A percentile compares a stretch with the other conserved stretches of the same genome.
These are phyloP conservation scores for Bacidia rubella DNA, from an alignment of 495 filamentous ascomycete species.

Conservation along the genomic window DNA sequence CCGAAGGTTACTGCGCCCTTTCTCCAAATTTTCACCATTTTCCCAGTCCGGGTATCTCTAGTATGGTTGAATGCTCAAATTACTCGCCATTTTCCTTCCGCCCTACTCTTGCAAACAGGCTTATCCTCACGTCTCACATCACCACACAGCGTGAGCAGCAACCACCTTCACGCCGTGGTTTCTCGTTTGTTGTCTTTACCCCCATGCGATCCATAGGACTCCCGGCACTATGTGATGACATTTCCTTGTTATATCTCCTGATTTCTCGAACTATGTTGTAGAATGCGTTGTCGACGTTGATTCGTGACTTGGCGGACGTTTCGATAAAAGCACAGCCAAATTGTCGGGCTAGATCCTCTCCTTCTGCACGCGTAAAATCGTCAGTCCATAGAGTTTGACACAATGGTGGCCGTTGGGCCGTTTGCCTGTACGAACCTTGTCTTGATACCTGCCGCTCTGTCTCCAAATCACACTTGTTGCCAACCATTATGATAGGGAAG, in stretches of 20 bases:
- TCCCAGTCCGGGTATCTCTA: conserved; percentile 5
- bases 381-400: background rate
- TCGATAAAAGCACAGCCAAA: conserved; percentile 98
- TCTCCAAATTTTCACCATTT: background rate
- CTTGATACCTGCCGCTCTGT: conserved; percentile 76
- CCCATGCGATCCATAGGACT: conserved; percentile 48
- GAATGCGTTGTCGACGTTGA: conserved; percentile 97
- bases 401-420: no score
- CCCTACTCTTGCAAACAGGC: background rate
- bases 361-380: conserved; percentile 46
- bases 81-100: background rate
- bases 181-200: conserved; percentile 51
- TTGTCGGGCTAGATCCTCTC: conserved; percentile 66
- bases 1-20: background rate
- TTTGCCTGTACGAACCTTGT: conserved; percentile 71
- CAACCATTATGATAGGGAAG: conserved; percentile 98
- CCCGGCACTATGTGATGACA: conserved; percentile 69
- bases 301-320: conserved; percentile 94
- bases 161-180: conserved; percentile 45
- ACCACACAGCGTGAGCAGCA: conserved; percentile 76
- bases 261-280: conserved; percentile 97
- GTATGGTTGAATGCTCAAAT: conserved; percentile 1
- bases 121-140: conserved; percentile 48
- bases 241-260: conserved; percentile 92
- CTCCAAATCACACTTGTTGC: conserved; percentile 98